Conservation (phyloP, 2,329 filamentous ascomycete species). For the Sporothrix phasma region DNA sequence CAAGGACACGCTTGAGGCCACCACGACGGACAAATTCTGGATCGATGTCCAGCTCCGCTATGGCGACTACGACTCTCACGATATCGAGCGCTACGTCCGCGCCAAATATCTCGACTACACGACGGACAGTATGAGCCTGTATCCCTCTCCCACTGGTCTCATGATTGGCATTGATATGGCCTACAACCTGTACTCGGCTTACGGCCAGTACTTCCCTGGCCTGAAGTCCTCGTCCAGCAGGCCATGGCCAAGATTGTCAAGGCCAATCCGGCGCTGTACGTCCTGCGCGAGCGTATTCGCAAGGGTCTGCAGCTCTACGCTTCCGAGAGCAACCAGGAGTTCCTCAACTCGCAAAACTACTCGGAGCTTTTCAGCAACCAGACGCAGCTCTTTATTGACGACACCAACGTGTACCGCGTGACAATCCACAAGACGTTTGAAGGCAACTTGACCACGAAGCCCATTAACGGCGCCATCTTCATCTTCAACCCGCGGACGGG, state of each 20-base stretch:
- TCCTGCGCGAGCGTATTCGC: slow-evolving; percentile 91
- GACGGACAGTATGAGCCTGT: slow-evolving; percentile 96
- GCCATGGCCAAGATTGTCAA: slow-evolving; percentile 99
- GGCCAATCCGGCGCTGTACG: slow-evolving; percentile 92
- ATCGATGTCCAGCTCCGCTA: slow-evolving; percentile 93
- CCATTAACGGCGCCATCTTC: slow-evolving; percentile 98
- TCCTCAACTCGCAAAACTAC: slow-evolving; percentile 98
- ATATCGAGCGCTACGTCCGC: slow-evolving; percentile 94
- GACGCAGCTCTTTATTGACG: slow-evolving; percentile 96
- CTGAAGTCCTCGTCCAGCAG: slow-evolving; percentile 90
- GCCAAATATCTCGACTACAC: slow-evolving; percentile 99
- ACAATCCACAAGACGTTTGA: slow-evolving; percentile 99
- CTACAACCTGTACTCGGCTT: slow-evolving; percentile 97
- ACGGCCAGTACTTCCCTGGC: slow-evolving; percentile 97
- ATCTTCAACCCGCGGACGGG: slow-evolving; percentile 99
- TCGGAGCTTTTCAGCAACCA: slow-evolving; percentile 98
- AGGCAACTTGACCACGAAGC: slow-evolving; percentile 96
- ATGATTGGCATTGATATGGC: slow-evolving; percentile 98
- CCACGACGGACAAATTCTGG: slow-evolving; percentile 99
- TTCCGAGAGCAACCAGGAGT: slow-evolving; percentile 97
- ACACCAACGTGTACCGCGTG: slow-evolving; percentile 98
- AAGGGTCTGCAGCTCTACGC: slow-evolving; percentile 97
- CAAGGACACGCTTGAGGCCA: slow-evolving; percentile 88
- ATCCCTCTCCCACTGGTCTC: slow-evolving; percentile 88
- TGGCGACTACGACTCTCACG: slow-evolving; percentile 89